phyloP scores from a whole-genome alignment of 257 asterid genomes.

The Nicotiana tabacum region DNA sequence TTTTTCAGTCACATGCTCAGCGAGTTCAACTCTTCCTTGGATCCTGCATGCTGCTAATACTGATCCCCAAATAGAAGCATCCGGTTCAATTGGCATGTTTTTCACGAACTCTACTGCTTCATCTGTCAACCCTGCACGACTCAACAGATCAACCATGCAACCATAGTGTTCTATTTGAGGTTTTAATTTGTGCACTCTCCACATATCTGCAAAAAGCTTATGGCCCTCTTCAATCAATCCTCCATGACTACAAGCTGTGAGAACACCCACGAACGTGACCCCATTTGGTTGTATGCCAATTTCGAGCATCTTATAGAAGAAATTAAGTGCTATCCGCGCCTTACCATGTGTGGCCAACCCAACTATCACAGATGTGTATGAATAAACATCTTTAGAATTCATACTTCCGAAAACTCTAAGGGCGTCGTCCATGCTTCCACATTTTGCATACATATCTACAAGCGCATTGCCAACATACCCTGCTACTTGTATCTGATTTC shows the following conservation, averaged over 20 bases:
- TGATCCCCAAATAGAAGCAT: constrained; percentile 28
- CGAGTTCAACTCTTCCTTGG: constrained; percentile 28
- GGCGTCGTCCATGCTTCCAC: constrained; percentile 30
- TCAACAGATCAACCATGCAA: constrained; percentile 36
- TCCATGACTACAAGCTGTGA: constrained; percentile 35
- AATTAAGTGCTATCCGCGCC: constrained; percentile 22
- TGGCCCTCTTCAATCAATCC: constrained; percentile 31
- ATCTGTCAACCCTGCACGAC: constrained; percentile 24
- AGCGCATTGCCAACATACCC: constrained; percentile 39
- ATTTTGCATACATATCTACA: constrained; percentile 43
- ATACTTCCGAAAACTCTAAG: constrained; percentile 20
- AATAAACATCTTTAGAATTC: constrained; percentile 26
- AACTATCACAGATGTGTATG: constrained; percentile 26
- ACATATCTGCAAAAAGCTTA: constrained; percentile 25
- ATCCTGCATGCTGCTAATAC: constrained; percentile 33
- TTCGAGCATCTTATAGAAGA: constrained; percentile 27
- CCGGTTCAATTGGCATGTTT: constrained; percentile 29
- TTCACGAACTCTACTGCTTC: constrained; percentile 27
- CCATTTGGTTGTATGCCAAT: constrained; percentile 28
- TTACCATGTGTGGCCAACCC: constrained; percentile 38
- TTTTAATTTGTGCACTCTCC: constrained; percentile 18
- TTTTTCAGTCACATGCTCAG: constrained; percentile 23
- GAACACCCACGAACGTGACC: constrained; percentile 31
- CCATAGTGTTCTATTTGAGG: constrained; percentile 37
- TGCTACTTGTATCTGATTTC: constrained; percentile 13